Conservation (phyloP, 345 rosid species). For the Fremontodendron californicum region DNA sequence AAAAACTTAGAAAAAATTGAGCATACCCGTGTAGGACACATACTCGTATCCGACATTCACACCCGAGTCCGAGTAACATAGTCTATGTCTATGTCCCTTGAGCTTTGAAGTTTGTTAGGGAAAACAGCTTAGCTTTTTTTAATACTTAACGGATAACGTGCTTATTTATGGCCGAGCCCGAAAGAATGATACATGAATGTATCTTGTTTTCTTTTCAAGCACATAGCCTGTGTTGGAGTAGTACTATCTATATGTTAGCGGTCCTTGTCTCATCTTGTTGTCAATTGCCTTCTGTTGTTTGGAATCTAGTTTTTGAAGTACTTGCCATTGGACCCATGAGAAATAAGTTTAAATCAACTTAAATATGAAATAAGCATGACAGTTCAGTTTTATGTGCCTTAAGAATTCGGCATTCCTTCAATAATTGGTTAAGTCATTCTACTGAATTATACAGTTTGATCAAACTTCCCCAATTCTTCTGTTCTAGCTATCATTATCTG, state of each 20-base stretch:
- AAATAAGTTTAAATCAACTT: background rate
- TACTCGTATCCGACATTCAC: no score
- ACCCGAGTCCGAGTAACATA: no score
- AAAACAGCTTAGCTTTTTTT: background rate
- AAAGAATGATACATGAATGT: background rate
- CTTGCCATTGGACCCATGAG: background rate
- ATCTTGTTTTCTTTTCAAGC: background rate
- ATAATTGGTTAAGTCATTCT: background rate
- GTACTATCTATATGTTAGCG: no score
- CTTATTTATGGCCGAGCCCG: background rate
- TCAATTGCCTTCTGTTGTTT: background rate
- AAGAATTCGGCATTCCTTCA: background rate
- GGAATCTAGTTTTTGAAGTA: background rate
- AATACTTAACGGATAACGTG: background rate
- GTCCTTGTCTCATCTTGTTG: no score
- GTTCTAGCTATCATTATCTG: background rate
- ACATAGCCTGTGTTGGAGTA: background rate
- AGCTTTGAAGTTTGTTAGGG: background rate
- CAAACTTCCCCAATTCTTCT: background rate
- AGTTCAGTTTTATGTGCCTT: background rate
- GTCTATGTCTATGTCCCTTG: background rate
- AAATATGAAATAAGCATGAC: background rate
- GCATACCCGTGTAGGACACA: no score
- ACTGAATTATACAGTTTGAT: background rate
- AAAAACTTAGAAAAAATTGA: no score